Evolutionary conservation across 2,329 filamentous ascomycete species (phyloP).

Genomic region (Aspergillus carbonarius): DNA sequence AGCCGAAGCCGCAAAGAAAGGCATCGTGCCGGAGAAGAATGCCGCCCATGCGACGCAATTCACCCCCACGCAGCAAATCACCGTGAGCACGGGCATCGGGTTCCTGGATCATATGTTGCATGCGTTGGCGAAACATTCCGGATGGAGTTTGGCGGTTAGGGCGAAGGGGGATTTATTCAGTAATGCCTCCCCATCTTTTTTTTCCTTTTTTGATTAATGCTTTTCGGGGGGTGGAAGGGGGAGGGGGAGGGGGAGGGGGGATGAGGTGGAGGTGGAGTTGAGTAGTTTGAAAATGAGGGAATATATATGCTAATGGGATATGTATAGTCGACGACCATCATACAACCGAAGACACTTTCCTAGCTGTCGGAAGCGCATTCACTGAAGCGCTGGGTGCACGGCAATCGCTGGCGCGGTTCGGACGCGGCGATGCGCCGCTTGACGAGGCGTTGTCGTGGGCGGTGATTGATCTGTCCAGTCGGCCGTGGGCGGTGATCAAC

Average conservation of each 20-base stretch:
- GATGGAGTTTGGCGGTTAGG: conserved; percentile 82
- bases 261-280: no score
- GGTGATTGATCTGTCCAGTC: conserved; percentile 91
- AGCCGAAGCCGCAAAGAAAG: conserved; percentile 50
- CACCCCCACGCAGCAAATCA: conserved; percentile 81
- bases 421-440: conserved; percentile 85
- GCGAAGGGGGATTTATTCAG: conserved; percentile 91
- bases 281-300: not conserved
- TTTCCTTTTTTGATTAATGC: not conserved
- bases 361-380: conserved; percentile 86
- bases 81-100: conserved; percentile 88
- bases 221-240: no score
- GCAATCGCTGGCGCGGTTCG: conserved; percentile 83
- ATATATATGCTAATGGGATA: conserved; percentile 3
- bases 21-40: conserved; percentile 40
- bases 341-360: conserved; percentile 92
- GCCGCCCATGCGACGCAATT: conserved; percentile 78
- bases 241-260: no score
- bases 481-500: conserved; percentile 80
- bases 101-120: conserved; percentile 99
- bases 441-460: conserved; percentile 93
- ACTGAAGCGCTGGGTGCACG: conserved; percentile 74
- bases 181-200: conserved; percentile 47
- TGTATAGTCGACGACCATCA: conserved; percentile 90
- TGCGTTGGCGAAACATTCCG: conserved; percentile 90